These are phyloP conservation scores for Penicillium egyptiacum DNA, from an alignment of 495 filamentous ascomycete species.

Conservation along the genomic window DNA sequence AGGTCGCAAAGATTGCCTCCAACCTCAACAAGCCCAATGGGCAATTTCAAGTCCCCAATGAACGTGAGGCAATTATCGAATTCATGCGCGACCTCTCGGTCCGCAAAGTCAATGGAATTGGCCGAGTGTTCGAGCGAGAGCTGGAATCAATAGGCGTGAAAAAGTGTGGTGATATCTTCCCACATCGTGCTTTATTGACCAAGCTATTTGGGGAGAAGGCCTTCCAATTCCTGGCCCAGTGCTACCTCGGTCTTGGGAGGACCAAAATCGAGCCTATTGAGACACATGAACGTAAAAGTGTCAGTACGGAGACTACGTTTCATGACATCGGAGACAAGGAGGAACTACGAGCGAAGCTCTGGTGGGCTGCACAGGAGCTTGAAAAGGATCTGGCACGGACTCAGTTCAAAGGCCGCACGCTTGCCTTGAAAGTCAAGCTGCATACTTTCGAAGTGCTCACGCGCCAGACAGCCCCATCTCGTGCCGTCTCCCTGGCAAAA, in stretches of 20 bases:
- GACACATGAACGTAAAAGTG: constrained; percentile 87
- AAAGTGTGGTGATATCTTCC: constrained; percentile 86
- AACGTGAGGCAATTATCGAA: constrained; percentile 69
- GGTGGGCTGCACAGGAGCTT: constrained; percentile 77
- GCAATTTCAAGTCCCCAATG: constrained; percentile 73
- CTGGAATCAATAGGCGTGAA: constrained; percentile 83
- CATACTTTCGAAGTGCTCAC: constrained; percentile 92
- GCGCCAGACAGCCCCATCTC: constrained; percentile 71
- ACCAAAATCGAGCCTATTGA: constrained; percentile 85
- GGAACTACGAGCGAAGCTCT: constrained; percentile 74
- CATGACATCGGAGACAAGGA: constrained; percentile 68
- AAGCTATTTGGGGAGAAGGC: constrained; percentile 90
- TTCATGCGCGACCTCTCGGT: constrained; percentile 84
- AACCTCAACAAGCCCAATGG: constrained; percentile 97
- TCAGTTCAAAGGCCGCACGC: constrained; percentile 82
- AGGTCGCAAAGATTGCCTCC: constrained; percentile 89
- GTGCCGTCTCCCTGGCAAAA: constrained; percentile 68
- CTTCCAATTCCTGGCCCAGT: constrained; percentile 79
- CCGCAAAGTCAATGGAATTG: constrained; percentile 90
- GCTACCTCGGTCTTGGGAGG: constrained; percentile 84
- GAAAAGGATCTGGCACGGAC: constrained; percentile 81
- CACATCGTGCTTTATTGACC: constrained; percentile 66
- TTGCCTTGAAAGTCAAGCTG: constrained; percentile 90
- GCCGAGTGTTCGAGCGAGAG: constrained; percentile 91
- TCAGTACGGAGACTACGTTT: constrained; percentile 94